Percentiles rank a stretch among this genome's conserved stretches.
Evolutionary conservation across 2,329 filamentous ascomycete species (phyloP).

Genomic region (Hortaea werneckii): DNA sequence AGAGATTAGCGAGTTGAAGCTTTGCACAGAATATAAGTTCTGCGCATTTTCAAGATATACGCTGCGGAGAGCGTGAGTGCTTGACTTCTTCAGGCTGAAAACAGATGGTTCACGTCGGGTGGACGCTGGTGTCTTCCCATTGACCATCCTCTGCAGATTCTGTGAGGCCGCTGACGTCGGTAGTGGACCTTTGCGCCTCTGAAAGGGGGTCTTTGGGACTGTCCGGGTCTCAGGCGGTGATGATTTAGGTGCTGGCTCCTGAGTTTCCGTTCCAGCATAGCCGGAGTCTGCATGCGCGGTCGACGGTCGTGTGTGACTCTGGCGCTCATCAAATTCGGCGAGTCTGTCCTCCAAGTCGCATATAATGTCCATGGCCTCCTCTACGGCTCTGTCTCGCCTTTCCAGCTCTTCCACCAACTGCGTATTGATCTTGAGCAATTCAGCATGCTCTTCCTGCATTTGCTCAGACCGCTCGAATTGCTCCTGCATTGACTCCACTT

Average conservation of each 20-base stretch:
- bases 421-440: slow-evolving; percentile 49
- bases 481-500: slow-evolving; percentile 45
- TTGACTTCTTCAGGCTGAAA: slow-evolving; percentile 22
- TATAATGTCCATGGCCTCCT: slow-evolving; percentile 62
- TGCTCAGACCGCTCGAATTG: slow-evolving; percentile 34
- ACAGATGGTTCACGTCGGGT: slow-evolving; percentile 22
- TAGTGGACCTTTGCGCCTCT: slow-evolving; percentile 2
- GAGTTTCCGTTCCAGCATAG: slow-evolving; percentile 25
- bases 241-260: slow-evolving; percentile 18
- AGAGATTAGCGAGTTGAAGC: slow-evolving; percentile 27
- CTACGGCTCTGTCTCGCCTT: slow-evolving; percentile 58
- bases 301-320: slow-evolving; percentile 21
- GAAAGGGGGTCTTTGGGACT: neutral
- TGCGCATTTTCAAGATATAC: slow-evolving; percentile 24
- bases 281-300: slow-evolving; percentile 26
- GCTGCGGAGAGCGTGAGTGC: slow-evolving; percentile 25
- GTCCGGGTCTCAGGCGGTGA: slow-evolving; percentile 14
- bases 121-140: slow-evolving; percentile 14
- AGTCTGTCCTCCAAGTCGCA: slow-evolving; percentile 48
- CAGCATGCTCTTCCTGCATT: slow-evolving; percentile 31
- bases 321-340: slow-evolving; percentile 15
- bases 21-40: slow-evolving; percentile 23
- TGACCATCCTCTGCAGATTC: slow-evolving; percentile 14
- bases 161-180: slow-evolving; percentile 15
- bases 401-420: slow-evolving; percentile 51